Conservation (phyloP, 306 rosid genomes). For the Lagenaria siceraria region DNA sequence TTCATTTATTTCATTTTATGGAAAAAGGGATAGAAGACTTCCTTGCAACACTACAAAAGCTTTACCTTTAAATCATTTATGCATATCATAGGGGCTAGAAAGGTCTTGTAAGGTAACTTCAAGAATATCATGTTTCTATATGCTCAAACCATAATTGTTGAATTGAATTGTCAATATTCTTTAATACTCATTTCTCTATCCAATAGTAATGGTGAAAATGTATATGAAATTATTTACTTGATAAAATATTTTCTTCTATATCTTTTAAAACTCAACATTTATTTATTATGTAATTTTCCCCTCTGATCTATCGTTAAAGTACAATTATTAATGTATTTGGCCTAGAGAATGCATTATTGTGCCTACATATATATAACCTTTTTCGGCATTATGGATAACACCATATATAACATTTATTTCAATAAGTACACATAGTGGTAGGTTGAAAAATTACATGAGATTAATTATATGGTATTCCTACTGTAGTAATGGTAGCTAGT, state of each 20-base stretch:
- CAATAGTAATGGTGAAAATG: background rate
- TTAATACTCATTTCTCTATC: background rate
- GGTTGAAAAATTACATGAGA: background rate
- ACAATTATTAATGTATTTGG: background rate
- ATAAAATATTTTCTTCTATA: background rate
- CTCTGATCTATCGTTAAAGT: background rate
- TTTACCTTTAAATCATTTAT: background rate
- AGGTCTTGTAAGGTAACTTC: background rate
- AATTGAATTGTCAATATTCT: background rate
- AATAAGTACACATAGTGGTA: background rate
- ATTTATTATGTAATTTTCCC: background rate
- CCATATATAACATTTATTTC: background rate
- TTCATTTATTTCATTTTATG: background rate
- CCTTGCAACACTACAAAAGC: background rate
- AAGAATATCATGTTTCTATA: background rate
- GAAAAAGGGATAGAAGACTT: background rate
- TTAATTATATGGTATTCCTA: background rate
- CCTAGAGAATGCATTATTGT: background rate
- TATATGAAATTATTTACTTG: background rate
- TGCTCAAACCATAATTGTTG: background rate
- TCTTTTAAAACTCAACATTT: background rate
- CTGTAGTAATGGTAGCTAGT: too few species aligned
- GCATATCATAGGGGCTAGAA: background rate
- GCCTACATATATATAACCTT: background rate
- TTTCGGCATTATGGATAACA: background rate